Percentiles rank a stretch among this genome's conserved stretches.
phyloP scores from a whole-genome alignment of 257 asterid genomes.

The Linderniella brevidens region DNA sequence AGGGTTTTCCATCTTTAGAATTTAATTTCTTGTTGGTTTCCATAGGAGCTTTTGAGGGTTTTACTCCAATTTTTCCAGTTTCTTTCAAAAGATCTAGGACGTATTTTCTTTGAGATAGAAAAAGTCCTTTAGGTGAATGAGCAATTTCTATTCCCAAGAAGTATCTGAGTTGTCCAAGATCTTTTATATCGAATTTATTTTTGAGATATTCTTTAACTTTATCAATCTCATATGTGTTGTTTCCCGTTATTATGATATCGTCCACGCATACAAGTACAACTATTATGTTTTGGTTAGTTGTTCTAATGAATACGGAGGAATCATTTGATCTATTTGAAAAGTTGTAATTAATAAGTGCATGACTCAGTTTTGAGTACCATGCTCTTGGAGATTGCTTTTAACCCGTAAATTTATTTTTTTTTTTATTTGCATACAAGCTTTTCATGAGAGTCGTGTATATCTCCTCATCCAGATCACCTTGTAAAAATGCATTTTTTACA shows the following conservation, averaged over 20 bases:
- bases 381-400: not conserved
- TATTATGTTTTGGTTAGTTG: not conserved
- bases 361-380: too few species aligned
- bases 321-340: not conserved
- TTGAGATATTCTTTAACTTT: not conserved
- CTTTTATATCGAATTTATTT: not conserved
- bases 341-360: not conserved
- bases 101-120: not conserved
- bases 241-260: not conserved
- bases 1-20: not conserved
- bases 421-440: not conserved
- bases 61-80: not conserved
- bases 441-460: not conserved
- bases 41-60: not conserved
- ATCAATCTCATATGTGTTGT: too few species aligned
- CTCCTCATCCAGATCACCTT: not conserved
- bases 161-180: not conserved
- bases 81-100: not conserved
- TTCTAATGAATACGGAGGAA: not conserved
- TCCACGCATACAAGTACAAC: not conserved
- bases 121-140: not conserved
- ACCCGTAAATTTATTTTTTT: not conserved
- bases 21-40: not conserved
- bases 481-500: not conserved
- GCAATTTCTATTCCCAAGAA: not conserved